Conservation (phyloP, 306 rosid genomes). For the Quercus glauca region DNA sequence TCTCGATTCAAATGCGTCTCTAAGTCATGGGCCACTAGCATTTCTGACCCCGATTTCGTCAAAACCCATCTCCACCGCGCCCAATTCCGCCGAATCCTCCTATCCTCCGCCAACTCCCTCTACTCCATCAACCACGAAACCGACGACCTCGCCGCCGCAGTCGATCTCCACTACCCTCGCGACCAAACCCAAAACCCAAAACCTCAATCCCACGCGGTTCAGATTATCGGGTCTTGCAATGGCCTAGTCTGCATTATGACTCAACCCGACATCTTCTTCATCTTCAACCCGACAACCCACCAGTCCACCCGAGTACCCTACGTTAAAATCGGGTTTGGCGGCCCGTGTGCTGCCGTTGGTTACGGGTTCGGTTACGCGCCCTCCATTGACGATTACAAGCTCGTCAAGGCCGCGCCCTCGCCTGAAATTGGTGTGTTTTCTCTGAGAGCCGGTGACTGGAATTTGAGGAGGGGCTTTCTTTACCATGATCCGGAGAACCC, state of each 20-base stretch:
- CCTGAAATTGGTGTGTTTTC: not conserved
- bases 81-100: not conserved
- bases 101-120: not conserved
- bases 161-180: not conserved
- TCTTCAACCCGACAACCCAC: not conserved
- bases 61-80: not conserved
- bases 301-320: not conserved
- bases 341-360: too few species aligned
- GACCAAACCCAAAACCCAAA: not conserved
- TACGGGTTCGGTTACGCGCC: not conserved
- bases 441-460: not conserved
- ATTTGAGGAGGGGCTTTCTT: not conserved
- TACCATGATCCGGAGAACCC: not conserved
- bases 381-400: not conserved
- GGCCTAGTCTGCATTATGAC: not conserved
- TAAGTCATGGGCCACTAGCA: not conserved
- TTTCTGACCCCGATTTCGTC: not conserved
- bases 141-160: not conserved
- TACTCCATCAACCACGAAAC: not conserved
- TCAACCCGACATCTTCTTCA: not conserved
- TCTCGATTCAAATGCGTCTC: conserved; percentile 8
- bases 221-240: not conserved
- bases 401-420: not conserved
- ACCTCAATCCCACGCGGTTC: not conserved
- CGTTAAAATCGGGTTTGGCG: not conserved